Conservation (phyloP, 208 protist genomes). For the Leishmania martiniquensis region DNA sequence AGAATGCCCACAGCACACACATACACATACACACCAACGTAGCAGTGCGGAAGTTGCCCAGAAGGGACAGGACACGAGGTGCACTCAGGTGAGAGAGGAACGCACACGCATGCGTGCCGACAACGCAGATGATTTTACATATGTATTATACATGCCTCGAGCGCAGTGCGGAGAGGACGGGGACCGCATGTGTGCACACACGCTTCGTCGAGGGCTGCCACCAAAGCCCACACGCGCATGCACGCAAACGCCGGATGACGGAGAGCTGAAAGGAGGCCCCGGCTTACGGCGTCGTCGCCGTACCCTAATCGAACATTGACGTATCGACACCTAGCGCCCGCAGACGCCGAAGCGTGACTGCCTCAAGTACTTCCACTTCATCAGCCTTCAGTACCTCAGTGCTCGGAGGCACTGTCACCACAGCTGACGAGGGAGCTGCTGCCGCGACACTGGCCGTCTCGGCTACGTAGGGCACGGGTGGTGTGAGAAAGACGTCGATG, state of each 20-base stretch:
- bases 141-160: not conserved
- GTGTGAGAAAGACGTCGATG: slow-evolving; percentile 18
- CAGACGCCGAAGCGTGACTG: slow-evolving; percentile 57
- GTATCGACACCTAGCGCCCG: slow-evolving; percentile 70
- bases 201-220: not conserved
- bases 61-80: not conserved
- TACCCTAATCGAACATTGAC: slow-evolving; percentile 21
- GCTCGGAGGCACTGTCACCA: slow-evolving; percentile 10
- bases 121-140: not conserved
- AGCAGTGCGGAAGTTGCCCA: not conserved
- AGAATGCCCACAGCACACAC: too few relatives aligned
- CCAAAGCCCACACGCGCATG: not conserved
- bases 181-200: not conserved
- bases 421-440: not conserved
- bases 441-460: slow-evolving; percentile 1
- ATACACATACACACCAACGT: not conserved
- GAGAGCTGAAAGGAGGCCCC: not conserved
- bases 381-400: slow-evolving; percentile 62
- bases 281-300: not conserved
- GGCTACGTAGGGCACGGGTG: slow-evolving; percentile 17
- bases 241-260: not conserved
- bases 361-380: slow-evolving; percentile 77
- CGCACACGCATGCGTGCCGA: not conserved
- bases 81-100: not conserved
- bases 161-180: not conserved